Percentiles rank a stretch among this genome's conserved stretches.
phyloP scores from a whole-genome alignment of 2,329 filamentous ascomycete species.

The Paraphaeosphaeria sporulosa region DNA sequence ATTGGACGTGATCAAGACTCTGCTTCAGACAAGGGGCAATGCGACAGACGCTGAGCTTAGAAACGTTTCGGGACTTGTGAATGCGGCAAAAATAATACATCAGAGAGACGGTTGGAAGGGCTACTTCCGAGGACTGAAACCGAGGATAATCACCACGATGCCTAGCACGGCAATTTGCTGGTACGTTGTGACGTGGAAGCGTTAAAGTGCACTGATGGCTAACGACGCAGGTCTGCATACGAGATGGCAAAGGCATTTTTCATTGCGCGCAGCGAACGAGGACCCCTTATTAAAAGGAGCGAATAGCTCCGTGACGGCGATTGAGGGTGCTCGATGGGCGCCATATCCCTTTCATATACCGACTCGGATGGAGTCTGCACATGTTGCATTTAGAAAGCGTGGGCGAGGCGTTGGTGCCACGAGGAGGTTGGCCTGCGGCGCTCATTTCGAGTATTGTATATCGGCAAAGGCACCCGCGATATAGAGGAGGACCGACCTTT shows the following conservation, averaged over 20 bases:
- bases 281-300: constrained; percentile 7
- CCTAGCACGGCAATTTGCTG: constrained; percentile 99
- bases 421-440: constrained; percentile 21
- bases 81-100: constrained; percentile 82
- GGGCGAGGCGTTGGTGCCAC: constrained; percentile 24
- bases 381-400: constrained; percentile 29
- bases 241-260: constrained; percentile 75
- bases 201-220: constrained; percentile 18
- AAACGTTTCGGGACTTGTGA: constrained; percentile 80
- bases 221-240: constrained; percentile 66
- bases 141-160: constrained; percentile 94
- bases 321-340: constrained; percentile 15
- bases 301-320: constrained; percentile 8
- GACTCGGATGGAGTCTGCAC: constrained; percentile 20
- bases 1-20: constrained; percentile 97
- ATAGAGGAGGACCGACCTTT: constrained; percentile 28
- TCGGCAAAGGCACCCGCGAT: constrained; percentile 35
- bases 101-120: constrained; percentile 82
- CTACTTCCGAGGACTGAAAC: constrained; percentile 92
- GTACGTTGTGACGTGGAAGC: constrained; percentile 58
- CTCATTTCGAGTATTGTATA: constrained; percentile 35
- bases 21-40: constrained; percentile 90
- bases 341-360: constrained; percentile 20
- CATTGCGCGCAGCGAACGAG: constrained; percentile 53
- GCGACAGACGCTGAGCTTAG: constrained; percentile 81